phyloP scores from a whole-genome alignment of 176 grass and related monocot species.

The Pontederia paniculata region DNA sequence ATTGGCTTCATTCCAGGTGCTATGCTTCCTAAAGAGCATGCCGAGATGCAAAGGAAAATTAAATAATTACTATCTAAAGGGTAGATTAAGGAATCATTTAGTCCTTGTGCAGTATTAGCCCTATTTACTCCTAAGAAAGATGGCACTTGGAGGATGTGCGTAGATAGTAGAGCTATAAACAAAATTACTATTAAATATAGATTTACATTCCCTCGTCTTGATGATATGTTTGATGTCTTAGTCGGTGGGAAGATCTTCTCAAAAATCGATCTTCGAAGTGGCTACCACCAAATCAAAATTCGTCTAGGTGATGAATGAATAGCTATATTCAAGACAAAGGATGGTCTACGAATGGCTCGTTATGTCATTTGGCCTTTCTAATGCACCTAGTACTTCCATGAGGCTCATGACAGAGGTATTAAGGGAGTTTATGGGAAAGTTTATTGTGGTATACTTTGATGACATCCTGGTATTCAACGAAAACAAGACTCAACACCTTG shows the following conservation, averaged over 20 bases:
- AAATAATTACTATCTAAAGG: neutral
- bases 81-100: neutral
- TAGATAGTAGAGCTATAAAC: neutral
- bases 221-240: neutral
- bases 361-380: no score
- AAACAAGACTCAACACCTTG: no score
- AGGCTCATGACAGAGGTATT: no score
- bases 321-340: no score
- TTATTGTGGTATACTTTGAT: no score
- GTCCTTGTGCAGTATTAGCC: neutral
- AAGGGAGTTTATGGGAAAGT: no score
- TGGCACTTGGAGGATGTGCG: neutral
- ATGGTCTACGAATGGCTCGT: no score
- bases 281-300: neutral
- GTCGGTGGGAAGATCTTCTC: neutral
- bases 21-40: neutral
- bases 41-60: neutral
- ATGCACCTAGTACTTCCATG: no score
- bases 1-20: constrained; percentile 2
- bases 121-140: neutral
- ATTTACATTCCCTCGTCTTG: neutral
- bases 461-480: no score
- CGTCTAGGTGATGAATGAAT: neutral
- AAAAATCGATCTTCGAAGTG: neutral
- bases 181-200: neutral